Base-by-base conservation (phyloP, 1,139 yeast species). In the Meyerozyma athensensis region DNA sequence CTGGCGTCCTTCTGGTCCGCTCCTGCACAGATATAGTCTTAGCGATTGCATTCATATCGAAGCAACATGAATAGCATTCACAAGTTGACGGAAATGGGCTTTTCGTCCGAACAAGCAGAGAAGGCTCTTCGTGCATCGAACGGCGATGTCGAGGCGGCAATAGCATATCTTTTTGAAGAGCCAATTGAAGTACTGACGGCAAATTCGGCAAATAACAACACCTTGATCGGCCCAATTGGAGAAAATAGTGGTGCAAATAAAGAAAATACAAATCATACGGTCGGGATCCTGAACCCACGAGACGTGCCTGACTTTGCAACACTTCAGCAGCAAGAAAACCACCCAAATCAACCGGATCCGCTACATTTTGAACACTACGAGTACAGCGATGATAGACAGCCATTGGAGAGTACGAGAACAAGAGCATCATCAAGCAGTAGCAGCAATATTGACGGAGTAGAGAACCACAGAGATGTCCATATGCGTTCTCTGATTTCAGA, bases 281-380 rank as follows among this genome's bases (percentile, higher is more conserved):
- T 42, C 6, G 34, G 26, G 16, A 32, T 42, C 16, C 26, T 23
- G 19, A 40, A 42, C 22, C 41, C 42, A 4, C 18, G 26, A 3
- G 40, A 42, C 13, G 35, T 42, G 4, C 45, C 45, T 16, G 33
- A 38, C 35, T 19, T 32, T 4, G 13, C 22, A 8, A 18, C 22
- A 18, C 24, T 13, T 26, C 26, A 17, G 18, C 17, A 21, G 10
- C 32, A 16, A 17, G 20, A 16, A 13, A 17, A 28, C 26, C 43
- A 45, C 30, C 42, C 41, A 13, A 53, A 51, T 34, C 52, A 57
- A 2, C 47, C 50, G 2, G 43, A 41, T 17, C 43, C 53, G 2
- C 43, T 41, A 30, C 52, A 55, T 33, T 58, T 58, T 7, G 39
- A 44, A 14, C 24, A 19, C 26, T 28, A 23, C 13, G 41, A 36